phyloP scores from a whole-genome alignment of 1,284 basidiomycete species.

The Amylostereum areolatum region DNA sequence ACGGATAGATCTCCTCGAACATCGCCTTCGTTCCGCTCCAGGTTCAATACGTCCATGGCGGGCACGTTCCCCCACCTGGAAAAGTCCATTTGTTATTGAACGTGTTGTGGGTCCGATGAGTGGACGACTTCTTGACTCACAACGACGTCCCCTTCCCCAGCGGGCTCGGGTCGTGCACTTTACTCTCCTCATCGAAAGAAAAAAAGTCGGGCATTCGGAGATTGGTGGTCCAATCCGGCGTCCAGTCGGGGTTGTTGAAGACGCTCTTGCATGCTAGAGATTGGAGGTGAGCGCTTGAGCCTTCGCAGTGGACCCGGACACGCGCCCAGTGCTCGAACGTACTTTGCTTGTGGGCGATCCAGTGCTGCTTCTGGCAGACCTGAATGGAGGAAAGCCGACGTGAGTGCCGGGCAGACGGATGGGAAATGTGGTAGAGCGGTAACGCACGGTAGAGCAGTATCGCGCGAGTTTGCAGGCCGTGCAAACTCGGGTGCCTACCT shows the following conservation, averaged over 20 bases:
- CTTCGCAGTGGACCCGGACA: constrained; percentile 13
- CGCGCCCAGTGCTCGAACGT: no score
- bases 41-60: constrained; percentile 24
- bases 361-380: constrained; percentile 22
- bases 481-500: no score
- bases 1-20: constrained; percentile 19
- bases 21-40: constrained; percentile 19
- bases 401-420: no score
- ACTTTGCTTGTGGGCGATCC: no score
- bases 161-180: no score
- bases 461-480: constrained; percentile 28
- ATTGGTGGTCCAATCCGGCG: no score
- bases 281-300: constrained; percentile 16
- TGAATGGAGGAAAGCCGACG: no score
- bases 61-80: constrained; percentile 30
- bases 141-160: constrained; percentile 11
- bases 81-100: no score
- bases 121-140: constrained; percentile 5
- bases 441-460: constrained; percentile 31
- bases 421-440: no score
- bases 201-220: no score
- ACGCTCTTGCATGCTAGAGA: constrained; percentile 20
- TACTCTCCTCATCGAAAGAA: no score
- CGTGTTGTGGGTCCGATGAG: neutral
- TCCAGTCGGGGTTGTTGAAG: no score